Conservation (phyloP, 192 early-diverging fungal species). For the Rhizophagus clarus region DNA sequence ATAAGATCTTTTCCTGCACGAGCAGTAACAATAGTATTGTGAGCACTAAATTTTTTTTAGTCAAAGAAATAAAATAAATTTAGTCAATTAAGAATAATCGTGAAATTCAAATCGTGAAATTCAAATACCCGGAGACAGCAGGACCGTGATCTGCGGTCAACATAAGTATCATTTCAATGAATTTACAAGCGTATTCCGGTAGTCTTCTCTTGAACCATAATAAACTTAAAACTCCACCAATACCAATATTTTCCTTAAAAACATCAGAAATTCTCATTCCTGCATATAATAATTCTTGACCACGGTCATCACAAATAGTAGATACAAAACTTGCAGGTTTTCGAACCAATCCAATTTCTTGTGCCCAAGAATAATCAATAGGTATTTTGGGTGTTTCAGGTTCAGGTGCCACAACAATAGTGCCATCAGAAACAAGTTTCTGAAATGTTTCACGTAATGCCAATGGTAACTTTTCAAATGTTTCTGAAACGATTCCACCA, state of each 20-base stretch:
- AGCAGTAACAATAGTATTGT: constrained; percentile 89
- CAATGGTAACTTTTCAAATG: constrained; percentile 92
- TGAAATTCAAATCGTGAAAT: constrained; percentile 50
- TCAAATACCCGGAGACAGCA: constrained; percentile 86
- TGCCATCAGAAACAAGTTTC: constrained; percentile 71
- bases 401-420: constrained; percentile 74
- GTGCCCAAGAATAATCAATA: constrained; percentile 99
- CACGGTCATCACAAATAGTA: constrained; percentile 99
- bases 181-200: constrained; percentile 92
- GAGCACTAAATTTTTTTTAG: constrained; percentile 58
- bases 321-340: constrained; percentile 98
- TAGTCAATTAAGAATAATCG: not conserved
- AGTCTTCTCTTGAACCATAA: constrained; percentile 99
- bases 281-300: constrained; percentile 97
- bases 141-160: constrained; percentile 99
- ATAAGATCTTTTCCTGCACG: constrained; percentile 98
- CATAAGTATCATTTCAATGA: constrained; percentile 99
- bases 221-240: constrained; percentile 95
- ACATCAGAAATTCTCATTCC: constrained; percentile 98
- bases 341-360: constrained; percentile 96
- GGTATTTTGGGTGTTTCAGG: constrained; percentile 98
- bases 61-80: not conserved
- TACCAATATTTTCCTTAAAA: constrained; percentile 98
- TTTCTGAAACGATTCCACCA: constrained; percentile 91
- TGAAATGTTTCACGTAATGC: constrained; percentile 78